Conservation (phyloP, 805 yeast species). For the Candida nanaspora region DNA sequence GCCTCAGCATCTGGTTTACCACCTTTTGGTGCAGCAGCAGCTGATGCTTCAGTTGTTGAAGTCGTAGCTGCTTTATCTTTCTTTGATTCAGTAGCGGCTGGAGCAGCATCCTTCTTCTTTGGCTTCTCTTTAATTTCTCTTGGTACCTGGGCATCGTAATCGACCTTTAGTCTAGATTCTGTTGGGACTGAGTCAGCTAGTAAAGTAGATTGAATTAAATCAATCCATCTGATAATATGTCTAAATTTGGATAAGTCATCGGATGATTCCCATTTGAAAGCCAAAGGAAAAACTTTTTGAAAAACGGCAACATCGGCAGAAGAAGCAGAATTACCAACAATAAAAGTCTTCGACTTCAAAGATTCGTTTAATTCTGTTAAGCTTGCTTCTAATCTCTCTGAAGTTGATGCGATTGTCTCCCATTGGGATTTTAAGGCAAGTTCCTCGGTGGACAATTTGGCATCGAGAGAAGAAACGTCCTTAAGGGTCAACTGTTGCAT, state of each 20-base stretch:
- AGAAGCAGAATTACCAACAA: slow-evolving; percentile 61
- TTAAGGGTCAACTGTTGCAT: slow-evolving; percentile 23
- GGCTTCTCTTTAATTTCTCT: slow-evolving; percentile 37
- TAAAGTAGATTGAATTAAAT: slow-evolving; percentile 64
- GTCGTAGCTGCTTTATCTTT: slow-evolving; percentile 11
- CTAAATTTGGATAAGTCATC: slow-evolving; percentile 58
- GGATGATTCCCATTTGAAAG: slow-evolving; percentile 44
- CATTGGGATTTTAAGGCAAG: slow-evolving; percentile 72
- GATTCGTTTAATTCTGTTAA: slow-evolving; percentile 58
- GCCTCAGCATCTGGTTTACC: slow-evolving; percentile 24
- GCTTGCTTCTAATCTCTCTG: slow-evolving; percentile 45
- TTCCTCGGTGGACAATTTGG: slow-evolving; percentile 26
- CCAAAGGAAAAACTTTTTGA: slow-evolving; percentile 54
- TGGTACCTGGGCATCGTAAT: slow-evolving; percentile 59
- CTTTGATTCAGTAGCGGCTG: slow-evolving; percentile 20
- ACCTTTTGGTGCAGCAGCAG: background rate
- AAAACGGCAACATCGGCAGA: slow-evolving; percentile 68
- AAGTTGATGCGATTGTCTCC: slow-evolving; percentile 60
- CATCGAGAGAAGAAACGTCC: slow-evolving; percentile 6
- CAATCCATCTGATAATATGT: slow-evolving; percentile 91
- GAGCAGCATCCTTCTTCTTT: slow-evolving; percentile 22
- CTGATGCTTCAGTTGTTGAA: slow-evolving; percentile 9
- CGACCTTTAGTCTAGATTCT: slow-evolving; percentile 46
- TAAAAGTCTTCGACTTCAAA: slow-evolving; percentile 62
- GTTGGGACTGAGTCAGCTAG: slow-evolving; percentile 43